A percentile compares a stretch with the other conserved stretches of the same genome.
phyloP scores from a whole-genome alignment of 768 basidiomycete genomes.

The Lactarius quietus region DNA sequence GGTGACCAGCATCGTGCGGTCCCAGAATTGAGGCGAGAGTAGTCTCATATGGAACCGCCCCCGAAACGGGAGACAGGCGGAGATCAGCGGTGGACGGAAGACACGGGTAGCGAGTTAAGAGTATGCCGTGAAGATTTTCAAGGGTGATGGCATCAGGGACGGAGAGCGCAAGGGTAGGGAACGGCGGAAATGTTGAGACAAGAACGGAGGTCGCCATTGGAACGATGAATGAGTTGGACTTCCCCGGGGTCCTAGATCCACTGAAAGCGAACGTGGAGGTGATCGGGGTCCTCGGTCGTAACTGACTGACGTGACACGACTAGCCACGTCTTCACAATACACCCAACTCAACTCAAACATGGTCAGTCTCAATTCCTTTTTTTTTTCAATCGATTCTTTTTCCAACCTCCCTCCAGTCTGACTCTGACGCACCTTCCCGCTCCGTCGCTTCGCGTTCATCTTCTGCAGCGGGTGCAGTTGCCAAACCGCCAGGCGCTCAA shows the following conservation, averaged over 20 bases:
- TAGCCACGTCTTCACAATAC: not conserved
- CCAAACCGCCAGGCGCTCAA: conserved; percentile 75
- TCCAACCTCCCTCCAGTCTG: conserved; percentile 50
- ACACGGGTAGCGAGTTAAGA: conserved; percentile 46
- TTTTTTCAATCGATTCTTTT: not conserved
- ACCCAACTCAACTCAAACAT: not conserved
- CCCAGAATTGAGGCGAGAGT: conserved; percentile 38
- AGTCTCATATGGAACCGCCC: conserved; percentile 32
- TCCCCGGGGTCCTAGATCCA: not conserved
- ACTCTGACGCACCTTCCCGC: conserved; percentile 65
- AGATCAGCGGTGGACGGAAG: conserved; percentile 44
- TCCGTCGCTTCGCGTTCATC: conserved; percentile 37
- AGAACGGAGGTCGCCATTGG: conserved; percentile 51
- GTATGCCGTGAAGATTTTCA: conserved; percentile 40
- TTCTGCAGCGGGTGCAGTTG: conserved; percentile 47
- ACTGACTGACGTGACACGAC: not conserved
- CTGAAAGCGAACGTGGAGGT: not conserved
- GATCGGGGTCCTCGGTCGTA: not conserved
- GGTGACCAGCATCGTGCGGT: conserved; percentile 29
- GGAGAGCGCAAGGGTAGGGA: conserved; percentile 50
- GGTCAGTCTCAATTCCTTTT: not conserved
- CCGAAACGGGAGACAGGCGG: conserved; percentile 40
- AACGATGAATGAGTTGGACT: not conserved
- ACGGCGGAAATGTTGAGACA: conserved; percentile 58
- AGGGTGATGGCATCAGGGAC: conserved; percentile 42